Percentiles rank a stretch among this genome's conserved stretches.
phyloP scores from a whole-genome alignment of 1,284 basidiomycete species.

The Exsudoporus floridanus region DNA sequence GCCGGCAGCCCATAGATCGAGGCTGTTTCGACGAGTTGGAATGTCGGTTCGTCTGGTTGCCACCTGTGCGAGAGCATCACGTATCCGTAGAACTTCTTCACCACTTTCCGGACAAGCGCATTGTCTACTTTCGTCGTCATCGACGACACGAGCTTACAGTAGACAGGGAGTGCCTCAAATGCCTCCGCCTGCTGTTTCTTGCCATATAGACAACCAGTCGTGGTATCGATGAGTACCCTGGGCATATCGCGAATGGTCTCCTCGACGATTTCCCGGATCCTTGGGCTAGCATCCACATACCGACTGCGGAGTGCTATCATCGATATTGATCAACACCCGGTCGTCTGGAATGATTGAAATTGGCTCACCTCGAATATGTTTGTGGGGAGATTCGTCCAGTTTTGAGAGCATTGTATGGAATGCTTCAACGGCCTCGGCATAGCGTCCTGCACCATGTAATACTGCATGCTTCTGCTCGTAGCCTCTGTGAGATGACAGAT shows the following conservation, averaged over 20 bases:
- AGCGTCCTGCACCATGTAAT: background rate
- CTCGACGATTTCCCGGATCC: background rate
- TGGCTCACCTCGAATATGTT: background rate
- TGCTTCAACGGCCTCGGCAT: no score
- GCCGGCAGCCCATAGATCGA: slow-evolving; percentile 2
- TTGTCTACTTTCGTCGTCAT: slow-evolving; percentile 11
- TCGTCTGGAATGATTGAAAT: background rate
- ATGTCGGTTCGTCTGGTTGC: slow-evolving; percentile 1
- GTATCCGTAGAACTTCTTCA: slow-evolving; percentile 14
- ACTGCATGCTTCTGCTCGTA: background rate
- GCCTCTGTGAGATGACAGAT: background rate
- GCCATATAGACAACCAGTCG: slow-evolving; percentile 5
- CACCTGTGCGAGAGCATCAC: slow-evolving; percentile 15
- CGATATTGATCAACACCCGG: background rate
- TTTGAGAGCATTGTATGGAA: background rate
- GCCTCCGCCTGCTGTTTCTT: background rate
- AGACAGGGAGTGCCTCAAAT: slow-evolving; percentile 6
- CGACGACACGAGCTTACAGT: slow-evolving; percentile 8
- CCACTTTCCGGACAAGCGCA: slow-evolving; percentile 3
- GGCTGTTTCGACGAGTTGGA: slow-evolving; percentile 6
- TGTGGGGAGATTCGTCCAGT: background rate
- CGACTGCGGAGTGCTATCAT: background rate
- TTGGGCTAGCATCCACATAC: background rate
- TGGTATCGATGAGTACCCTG: slow-evolving; percentile 8
- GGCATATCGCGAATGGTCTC: background rate